Percentiles rank a stretch among this genome's conserved stretches.
Evolutionary conservation across 495 filamentous ascomycete genomes (phyloP).

Genomic region (Niebla homalea): DNA sequence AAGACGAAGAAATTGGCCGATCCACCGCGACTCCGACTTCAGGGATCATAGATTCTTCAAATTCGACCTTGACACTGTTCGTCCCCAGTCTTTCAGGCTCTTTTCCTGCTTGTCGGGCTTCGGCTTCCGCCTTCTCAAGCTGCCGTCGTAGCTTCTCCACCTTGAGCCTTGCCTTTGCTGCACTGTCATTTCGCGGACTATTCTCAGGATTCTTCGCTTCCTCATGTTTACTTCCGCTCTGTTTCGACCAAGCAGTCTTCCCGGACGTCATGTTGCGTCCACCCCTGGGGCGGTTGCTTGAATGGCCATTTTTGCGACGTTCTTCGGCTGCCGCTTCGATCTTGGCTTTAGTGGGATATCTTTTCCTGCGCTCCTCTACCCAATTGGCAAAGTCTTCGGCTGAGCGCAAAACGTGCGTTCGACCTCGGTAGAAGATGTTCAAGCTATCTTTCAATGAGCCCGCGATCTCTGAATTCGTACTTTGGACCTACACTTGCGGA

Average conservation of each 20-base stretch:
- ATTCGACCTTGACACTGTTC: slow-evolving; percentile 16
- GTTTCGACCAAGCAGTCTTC: neutral
- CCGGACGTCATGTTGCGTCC: slow-evolving; percentile 19
- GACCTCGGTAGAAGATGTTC: slow-evolving; percentile 20
- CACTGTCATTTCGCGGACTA: no score
- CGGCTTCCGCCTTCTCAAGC: slow-evolving; percentile 19
- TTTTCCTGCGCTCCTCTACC: slow-evolving; percentile 66
- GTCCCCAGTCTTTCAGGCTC: slow-evolving; percentile 17
- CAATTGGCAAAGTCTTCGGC: slow-evolving; percentile 61
- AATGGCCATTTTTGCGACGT: slow-evolving; percentile 24
- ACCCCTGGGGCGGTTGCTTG: slow-evolving; percentile 20
- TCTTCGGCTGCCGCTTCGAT: slow-evolving; percentile 31
- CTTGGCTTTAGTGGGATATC: slow-evolving; percentile 56
- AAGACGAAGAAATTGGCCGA: no score
- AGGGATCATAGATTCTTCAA: slow-evolving; percentile 7
- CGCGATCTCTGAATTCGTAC: neutral
- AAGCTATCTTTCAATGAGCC: neutral
- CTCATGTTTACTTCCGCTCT: no score
- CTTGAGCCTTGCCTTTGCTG: neutral
- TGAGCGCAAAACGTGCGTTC: slow-evolving; percentile 35
- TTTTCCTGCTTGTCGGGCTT: slow-evolving; percentile 16
- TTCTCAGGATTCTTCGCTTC: no score
- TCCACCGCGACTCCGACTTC: no score
- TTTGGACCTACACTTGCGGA: neutral
- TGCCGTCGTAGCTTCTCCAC: slow-evolving; percentile 5